phyloP scores from a whole-genome alignment of 768 basidiomycete genomes.

The Podaxis sp. region DNA sequence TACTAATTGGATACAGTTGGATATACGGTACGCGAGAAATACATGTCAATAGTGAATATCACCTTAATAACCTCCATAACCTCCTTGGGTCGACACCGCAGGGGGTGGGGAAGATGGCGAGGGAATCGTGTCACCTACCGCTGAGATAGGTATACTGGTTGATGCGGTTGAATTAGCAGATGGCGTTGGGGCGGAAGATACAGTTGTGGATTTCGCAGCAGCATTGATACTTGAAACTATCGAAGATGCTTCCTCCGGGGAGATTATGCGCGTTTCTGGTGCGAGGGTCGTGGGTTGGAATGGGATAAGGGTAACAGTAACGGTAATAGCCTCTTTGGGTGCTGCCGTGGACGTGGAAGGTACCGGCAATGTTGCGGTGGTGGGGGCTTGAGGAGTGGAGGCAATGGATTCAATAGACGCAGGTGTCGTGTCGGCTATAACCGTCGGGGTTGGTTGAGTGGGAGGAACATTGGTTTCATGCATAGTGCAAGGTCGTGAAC shows the following conservation, averaged over 20 bases:
- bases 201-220: not conserved
- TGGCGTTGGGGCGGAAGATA: not conserved
- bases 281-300: constrained; percentile 27
- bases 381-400: constrained; percentile 11
- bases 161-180: not conserved
- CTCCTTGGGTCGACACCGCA: not conserved
- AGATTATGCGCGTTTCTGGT: constrained; percentile 41
- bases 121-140: not conserved
- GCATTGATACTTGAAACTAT: constrained; percentile 35
- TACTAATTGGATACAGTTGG: no score
- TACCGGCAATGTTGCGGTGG: constrained; percentile 5
- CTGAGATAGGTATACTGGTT: not conserved
- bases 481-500: not conserved
- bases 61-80: not conserved
- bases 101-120: not conserved
- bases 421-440: constrained; percentile 13
- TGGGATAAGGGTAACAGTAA: constrained; percentile 30
- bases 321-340: constrained; percentile 28
- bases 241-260: constrained; percentile 41
- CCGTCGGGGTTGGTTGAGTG: not conserved
- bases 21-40: not conserved
- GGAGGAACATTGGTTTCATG: not conserved
- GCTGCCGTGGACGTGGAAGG: not conserved
- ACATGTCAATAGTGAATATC: not conserved
- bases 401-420: constrained; percentile 14